Conservation (phyloP, 768 basidiomycete species). For the Cystobasidium ongulense region DNA sequence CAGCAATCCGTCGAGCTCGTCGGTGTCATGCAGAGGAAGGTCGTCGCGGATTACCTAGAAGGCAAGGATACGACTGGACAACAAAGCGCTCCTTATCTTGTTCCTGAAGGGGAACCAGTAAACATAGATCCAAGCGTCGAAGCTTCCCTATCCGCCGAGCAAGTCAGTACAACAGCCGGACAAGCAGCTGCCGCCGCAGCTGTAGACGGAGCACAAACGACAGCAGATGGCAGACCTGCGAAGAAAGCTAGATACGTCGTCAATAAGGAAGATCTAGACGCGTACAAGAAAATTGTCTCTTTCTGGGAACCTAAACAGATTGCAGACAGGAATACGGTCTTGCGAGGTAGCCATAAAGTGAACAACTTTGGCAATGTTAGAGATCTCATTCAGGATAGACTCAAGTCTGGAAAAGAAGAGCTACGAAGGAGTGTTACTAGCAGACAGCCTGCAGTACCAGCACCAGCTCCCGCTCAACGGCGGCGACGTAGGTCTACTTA, state of each 20-base stretch:
- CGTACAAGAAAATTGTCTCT: constrained; percentile 72
- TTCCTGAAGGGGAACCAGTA: constrained; percentile 2
- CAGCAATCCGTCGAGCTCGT: constrained; percentile 70
- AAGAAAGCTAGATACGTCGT: constrained; percentile 69
- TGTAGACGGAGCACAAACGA: constrained; percentile 44
- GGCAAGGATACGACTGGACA: constrained; percentile 50
- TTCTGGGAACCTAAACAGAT: constrained; percentile 33
- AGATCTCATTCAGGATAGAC: constrained; percentile 60
- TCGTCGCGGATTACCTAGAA: constrained; percentile 75
- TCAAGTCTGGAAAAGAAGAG: constrained; percentile 65
- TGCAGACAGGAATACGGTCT: constrained; percentile 64
- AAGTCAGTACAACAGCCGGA: background rate
- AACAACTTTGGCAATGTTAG: constrained; percentile 75
- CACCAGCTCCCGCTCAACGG: constrained; percentile 15
- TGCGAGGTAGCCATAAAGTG: constrained; percentile 55
- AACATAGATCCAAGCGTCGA: background rate
- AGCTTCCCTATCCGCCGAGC: background rate
- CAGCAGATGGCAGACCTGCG: constrained; percentile 45
- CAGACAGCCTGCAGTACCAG: constrained; percentile 9
- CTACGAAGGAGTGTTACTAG: background rate
- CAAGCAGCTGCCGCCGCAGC: constrained; percentile 18
- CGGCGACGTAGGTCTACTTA: background rate
- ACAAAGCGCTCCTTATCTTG: constrained; percentile 34
- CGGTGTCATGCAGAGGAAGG: constrained; percentile 76
- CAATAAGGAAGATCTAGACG: constrained; percentile 67